phyloP scores from a whole-genome alignment of 1,139 yeast species.

The Kodamaea plutei region DNA sequence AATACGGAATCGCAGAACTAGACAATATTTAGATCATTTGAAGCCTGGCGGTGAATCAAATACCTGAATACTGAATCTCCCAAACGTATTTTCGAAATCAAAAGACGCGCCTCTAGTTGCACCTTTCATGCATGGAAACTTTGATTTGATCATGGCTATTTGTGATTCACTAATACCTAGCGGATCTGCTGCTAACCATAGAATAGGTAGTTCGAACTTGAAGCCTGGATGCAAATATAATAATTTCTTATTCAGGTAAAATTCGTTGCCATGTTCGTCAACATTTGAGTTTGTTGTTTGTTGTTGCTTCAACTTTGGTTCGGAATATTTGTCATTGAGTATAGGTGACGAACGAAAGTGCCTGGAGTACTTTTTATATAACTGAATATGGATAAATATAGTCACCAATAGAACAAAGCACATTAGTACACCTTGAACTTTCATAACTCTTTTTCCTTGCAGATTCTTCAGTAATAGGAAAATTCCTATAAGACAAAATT shows the following conservation, averaged over 20 bases:
- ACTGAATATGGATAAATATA: constrained; percentile 29
- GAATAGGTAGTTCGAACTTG: constrained; percentile 12
- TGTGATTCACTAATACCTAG: constrained; percentile 13
- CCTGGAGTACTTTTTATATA: constrained; percentile 26
- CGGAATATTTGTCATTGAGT: constrained; percentile 12
- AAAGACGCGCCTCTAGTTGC: constrained; percentile 28
- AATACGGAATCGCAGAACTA: too few relatives aligned
- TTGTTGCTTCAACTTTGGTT: neutral
- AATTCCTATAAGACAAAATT: constrained; percentile 70
- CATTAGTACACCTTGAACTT: constrained; percentile 46
- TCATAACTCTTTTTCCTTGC: constrained; percentile 29
- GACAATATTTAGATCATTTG: constrained; percentile 20
- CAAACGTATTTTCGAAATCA: constrained; percentile 14
- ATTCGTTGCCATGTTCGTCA: constrained; percentile 6
- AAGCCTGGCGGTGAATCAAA: constrained; percentile 38
- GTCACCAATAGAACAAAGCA: constrained; percentile 34
- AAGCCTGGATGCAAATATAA: constrained; percentile 15
- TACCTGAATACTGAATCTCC: constrained; percentile 17
- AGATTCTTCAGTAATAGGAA: constrained; percentile 56
- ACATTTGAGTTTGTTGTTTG: neutral
- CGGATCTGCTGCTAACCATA: constrained; percentile 18
- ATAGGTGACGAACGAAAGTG: constrained; percentile 31
- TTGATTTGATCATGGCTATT: constrained; percentile 8
- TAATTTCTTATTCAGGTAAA: constrained; percentile 12
- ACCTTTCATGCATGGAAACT: constrained; percentile 18